Evolutionary conservation across 2,329 filamentous ascomycete species (phyloP).

Genomic region (Colletotrichum sp.): DNA sequence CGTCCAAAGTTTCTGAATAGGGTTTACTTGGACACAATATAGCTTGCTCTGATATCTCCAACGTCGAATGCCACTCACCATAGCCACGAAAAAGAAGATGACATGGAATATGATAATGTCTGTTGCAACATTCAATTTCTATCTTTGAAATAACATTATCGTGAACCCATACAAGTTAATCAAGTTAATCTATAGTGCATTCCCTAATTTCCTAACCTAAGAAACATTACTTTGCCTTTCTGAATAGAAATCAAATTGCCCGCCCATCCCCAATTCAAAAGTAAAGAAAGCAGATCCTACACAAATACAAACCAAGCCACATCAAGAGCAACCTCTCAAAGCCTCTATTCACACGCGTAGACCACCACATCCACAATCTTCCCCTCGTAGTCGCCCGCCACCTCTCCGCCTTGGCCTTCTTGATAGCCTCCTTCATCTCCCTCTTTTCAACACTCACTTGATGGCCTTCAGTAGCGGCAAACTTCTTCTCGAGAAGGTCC

Average conservation of each 20-base stretch:
- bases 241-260: no score
- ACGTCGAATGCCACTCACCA: not conserved
- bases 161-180: not conserved
- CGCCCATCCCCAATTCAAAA: not conserved
- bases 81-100: not conserved
- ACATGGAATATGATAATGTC: not conserved
- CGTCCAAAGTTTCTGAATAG: not conserved
- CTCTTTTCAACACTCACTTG: not conserved
- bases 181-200: fast-evolving
- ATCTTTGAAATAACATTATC: not conserved
- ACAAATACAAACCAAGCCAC: not conserved
- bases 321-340: not conserved
- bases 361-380: not conserved
- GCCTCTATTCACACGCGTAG: fast-evolving
- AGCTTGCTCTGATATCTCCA: not conserved
- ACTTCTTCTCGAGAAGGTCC: not conserved
- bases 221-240: fast-evolving
- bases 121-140: fast-evolving
- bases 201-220: not conserved
- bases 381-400: not conserved
- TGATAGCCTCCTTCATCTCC: not conserved
- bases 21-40: not conserved
- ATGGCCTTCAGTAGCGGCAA: not conserved
- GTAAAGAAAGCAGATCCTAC: not conserved
- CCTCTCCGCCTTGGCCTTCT: not conserved